A percentile compares a stretch with the other conserved stretches of the same genome.
These are phyloP conservation scores for Linanthus parryae DNA, from an alignment of 148 eudicot species.

Conservation along the genomic window DNA sequence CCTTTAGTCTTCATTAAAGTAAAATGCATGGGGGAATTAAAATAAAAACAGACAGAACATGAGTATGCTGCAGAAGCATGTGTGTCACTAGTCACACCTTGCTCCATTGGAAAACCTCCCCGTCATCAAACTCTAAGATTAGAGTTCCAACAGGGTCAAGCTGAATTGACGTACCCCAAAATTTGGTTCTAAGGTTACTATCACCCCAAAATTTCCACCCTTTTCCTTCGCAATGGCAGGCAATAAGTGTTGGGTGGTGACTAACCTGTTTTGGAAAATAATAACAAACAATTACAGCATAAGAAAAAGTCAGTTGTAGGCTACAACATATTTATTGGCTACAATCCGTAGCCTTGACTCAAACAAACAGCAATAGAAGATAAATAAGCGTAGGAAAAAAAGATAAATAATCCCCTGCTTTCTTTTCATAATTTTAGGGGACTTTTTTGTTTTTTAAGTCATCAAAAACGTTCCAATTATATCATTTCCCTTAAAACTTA, in stretches of 20 bases:
- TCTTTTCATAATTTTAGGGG: no score
- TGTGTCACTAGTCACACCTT: conserved; percentile 40
- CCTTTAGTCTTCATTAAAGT: no score
- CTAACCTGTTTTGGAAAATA: conserved; percentile 56
- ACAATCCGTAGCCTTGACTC: no score
- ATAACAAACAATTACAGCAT: not conserved
- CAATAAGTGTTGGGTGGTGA: conserved; percentile 89
- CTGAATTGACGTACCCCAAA: conserved; percentile 97
- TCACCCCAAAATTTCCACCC: conserved; percentile 99
- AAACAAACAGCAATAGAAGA: no score
- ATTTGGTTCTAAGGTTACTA: conserved; percentile 81
- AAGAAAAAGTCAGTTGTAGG: not conserved
- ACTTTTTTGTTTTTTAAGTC: no score
- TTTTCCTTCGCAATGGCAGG: conserved; percentile 91
- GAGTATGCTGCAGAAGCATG: not conserved
- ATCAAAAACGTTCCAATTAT: no score
- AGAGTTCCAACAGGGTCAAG: conserved; percentile 90
- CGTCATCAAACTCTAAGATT: conserved; percentile 82
- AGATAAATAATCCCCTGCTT: no score
- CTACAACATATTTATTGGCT: no score
- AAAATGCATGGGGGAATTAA: no score
- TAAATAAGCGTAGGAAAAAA: no score
- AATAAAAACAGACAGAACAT: not conserved
- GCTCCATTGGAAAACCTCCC: conserved; percentile 93
- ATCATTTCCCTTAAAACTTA: no score